These are phyloP conservation scores for Eimeria sp. DNA, from an alignment of 169 alveolate genomes.

Conservation along the genomic window DNA sequence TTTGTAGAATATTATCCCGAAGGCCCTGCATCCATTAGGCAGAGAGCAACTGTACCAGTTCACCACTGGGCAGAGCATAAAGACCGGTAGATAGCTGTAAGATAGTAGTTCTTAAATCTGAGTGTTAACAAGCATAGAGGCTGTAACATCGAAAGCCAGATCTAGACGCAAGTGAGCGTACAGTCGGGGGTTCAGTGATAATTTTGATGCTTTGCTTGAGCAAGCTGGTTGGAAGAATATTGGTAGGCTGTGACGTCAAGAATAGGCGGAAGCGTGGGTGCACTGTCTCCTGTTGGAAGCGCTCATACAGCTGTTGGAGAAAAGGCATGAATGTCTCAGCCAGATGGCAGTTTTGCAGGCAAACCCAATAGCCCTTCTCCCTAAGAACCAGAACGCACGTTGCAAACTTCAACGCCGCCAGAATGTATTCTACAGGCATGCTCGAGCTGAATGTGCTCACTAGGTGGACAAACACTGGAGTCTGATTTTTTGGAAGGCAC, in stretches of 20 bases:
- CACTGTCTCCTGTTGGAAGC: constrained; percentile 90
- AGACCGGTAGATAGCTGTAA: neutral
- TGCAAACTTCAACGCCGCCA: neutral
- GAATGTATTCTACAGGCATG: neutral
- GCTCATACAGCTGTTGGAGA: constrained; percentile 94
- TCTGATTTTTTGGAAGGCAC: neutral
- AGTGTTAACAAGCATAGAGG: neutral
- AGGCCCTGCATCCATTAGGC: constrained; percentile 54
- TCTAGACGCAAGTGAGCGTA: constrained; percentile 87
- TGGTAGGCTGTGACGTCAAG: constrained; percentile 96
- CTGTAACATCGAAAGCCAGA: neutral
- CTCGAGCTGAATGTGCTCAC: neutral
- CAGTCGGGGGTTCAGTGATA: constrained; percentile 98
- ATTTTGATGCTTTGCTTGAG: constrained; percentile 95
- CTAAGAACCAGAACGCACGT: constrained; percentile 12
- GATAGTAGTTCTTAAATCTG: no score
- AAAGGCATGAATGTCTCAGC: constrained; percentile 97
- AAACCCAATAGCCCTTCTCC: constrained; percentile 88
- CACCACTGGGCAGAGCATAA: neutral
- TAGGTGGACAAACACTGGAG: neutral
- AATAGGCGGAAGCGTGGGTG: constrained; percentile 96
- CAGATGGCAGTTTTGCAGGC: constrained; percentile 96
- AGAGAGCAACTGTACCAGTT: neutral
- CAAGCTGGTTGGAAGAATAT: constrained; percentile 96
- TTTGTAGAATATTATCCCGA: constrained; percentile 43